Evolutionary conservation across 768 basidiomycete species (phyloP), one percentile per base, ranked within the genome.

Genomic region (Suillus subaureus): DNA sequence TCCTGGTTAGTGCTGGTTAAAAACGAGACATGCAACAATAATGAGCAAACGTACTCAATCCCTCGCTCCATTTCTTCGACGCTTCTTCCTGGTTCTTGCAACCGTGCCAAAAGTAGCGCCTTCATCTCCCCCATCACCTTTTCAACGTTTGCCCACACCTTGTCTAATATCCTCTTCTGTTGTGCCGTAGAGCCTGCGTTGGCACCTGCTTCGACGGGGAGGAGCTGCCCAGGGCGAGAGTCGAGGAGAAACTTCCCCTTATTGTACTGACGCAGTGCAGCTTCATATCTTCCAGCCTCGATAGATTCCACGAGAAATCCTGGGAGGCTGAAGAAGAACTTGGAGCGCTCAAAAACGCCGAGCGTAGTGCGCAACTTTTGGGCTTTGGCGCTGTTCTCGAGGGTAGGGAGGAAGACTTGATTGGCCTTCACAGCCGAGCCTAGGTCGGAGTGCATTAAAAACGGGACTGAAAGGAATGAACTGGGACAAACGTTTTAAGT

Each of bases 281-380:
- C 87, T 65, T 99, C 97, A 74, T 96, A 99, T 62, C 92, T 92
- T 16, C 95, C 94, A 64, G 90, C 90, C 75, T 97, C 92, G 61
- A 99, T 91, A 21, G 86, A 90, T 73, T 96, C 97, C 28, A 92
- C 84, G 28, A 99, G 87, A 55, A 91, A 89, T 37, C 91, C 90
- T 0, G 97, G 97, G n/a, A 99, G 84, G 72, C 97, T 98, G 85
- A 99, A 99, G 78, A 99, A 94, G 84, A 98, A 99, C 72, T 96
- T 97, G 61, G 94, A 96, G 51, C 95, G 86, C 70, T 99, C 97
- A 69, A 99, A 98, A 23, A 99, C 94, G 40, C 94, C 91, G 7
- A 99, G 86, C 0, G 97, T 98, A 0, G 92, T 93, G 43, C 93
- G 89, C 5, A 99, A 81, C 75, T 96, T 94, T 72, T 94, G 89